phyloP scores from a whole-genome alignment of 164 flowering plant genomes.

The Nymphaea colorata region DNA sequence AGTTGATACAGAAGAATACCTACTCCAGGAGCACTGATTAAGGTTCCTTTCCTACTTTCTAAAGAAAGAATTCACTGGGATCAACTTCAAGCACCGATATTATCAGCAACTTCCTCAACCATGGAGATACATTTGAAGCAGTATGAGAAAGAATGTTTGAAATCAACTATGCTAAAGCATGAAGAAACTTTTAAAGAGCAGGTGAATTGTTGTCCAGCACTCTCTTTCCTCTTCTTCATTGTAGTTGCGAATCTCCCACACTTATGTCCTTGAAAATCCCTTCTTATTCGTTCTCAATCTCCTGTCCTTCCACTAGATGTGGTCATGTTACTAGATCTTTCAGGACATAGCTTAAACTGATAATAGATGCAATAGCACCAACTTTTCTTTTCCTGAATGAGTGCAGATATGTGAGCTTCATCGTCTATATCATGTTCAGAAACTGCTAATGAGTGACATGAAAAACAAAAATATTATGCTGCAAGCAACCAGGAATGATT shows the following conservation, averaged over 20 bases:
- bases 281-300: too few relatives aligned
- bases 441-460: constrained; percentile 47
- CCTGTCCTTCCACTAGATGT: too few relatives aligned
- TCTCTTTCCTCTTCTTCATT: background rate
- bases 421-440: constrained; percentile 63
- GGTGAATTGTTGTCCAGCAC: constrained; percentile 23
- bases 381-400: background rate
- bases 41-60: background rate
- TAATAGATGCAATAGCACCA: too few relatives aligned
- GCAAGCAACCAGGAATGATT: constrained; percentile 2
- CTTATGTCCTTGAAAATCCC: too few relatives aligned
- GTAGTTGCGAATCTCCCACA: too few relatives aligned
- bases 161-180: constrained; percentile 65
- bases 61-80: background rate
- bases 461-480: background rate
- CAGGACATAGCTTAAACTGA: too few relatives aligned
- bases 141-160: constrained; percentile 51
- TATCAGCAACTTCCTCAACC: background rate
- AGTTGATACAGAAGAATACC: background rate
- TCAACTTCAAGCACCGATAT: background rate
- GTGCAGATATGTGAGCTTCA: constrained; percentile 75
- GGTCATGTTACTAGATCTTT: too few relatives aligned
- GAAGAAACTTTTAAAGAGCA: constrained; percentile 81
- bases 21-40: background rate
- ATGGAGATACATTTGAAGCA: constrained; percentile 43